These are phyloP conservation scores for Metschnikowia lochheadii DNA, from an alignment of 805 yeast species.

Conservation along the genomic window DNA sequence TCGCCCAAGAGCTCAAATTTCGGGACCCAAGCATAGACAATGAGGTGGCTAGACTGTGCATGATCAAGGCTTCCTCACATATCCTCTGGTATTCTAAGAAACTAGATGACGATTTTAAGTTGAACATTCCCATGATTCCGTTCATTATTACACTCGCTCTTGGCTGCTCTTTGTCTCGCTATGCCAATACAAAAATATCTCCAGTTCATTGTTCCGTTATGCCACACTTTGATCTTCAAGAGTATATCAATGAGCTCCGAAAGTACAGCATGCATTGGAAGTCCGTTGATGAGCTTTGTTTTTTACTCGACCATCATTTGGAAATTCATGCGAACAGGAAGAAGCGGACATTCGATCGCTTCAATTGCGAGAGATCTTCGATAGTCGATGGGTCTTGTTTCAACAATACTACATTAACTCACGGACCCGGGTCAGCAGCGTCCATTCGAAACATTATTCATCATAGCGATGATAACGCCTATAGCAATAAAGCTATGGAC, in stretches of 20 bases:
- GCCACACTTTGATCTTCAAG: slow-evolving; percentile 16
- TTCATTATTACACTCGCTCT: slow-evolving; percentile 6
- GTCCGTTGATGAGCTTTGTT: slow-evolving; percentile 27
- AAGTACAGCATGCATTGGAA: slow-evolving; percentile 23
- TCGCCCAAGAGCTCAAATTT: slow-evolving; percentile 26
- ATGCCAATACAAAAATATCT: neutral
- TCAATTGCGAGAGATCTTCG: neutral
- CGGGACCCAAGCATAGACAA: slow-evolving; percentile 21
- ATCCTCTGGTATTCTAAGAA: slow-evolving; percentile 23
- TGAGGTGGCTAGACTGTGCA: slow-evolving; percentile 21
- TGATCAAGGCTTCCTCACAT: slow-evolving; percentile 24
- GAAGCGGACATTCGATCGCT: neutral
- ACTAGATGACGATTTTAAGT: slow-evolving; percentile 17
- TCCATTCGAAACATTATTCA: slow-evolving; percentile 10
- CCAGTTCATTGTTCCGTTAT: neutral
- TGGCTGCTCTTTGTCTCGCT: slow-evolving; percentile 1
- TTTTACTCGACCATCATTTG: slow-evolving; percentile 11
- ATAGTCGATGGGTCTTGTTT: slow-evolving; percentile 1
- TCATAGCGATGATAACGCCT: slow-evolving; percentile 1
- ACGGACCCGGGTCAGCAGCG: slow-evolving; percentile 1
- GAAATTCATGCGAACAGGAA: slow-evolving; percentile 19
- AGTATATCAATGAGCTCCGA: slow-evolving; percentile 20
- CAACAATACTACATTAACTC: neutral
- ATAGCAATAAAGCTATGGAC: neutral
- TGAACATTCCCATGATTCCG: slow-evolving; percentile 26